Evolutionary conservation across 2,329 filamentous ascomycete species (phyloP).

Genomic region (Hypomyces perniciosus): DNA sequence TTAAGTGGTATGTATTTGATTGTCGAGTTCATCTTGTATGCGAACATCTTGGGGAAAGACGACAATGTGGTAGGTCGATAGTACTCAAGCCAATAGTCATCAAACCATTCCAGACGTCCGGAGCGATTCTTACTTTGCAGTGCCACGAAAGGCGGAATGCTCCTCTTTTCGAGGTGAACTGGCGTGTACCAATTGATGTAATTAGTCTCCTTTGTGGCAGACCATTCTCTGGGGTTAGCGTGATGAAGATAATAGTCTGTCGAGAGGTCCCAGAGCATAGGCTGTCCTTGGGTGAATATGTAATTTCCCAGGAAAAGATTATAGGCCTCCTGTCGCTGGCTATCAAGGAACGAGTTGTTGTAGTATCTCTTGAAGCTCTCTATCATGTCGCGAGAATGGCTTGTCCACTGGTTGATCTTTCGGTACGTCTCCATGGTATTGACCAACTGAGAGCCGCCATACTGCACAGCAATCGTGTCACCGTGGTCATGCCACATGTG

Average conservation of each 20-base stretch:
- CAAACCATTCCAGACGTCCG: constrained; percentile 57
- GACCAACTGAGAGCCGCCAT: constrained; percentile 92
- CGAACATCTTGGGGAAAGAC: constrained; percentile 85
- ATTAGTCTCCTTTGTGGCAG: constrained; percentile 53
- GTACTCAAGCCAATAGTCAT: constrained; percentile 97
- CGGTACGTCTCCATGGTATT: constrained; percentile 99
- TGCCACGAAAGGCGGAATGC: constrained; percentile 43
- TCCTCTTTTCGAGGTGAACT: constrained; percentile 58
- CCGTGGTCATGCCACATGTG: constrained; percentile 98
- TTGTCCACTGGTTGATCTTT: constrained; percentile 98
- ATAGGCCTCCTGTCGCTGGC: constrained; percentile 96
- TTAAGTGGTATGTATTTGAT: constrained; percentile 76
- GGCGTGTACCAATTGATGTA: constrained; percentile 91
- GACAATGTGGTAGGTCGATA: constrained; percentile 85
- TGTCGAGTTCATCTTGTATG: constrained; percentile 86
- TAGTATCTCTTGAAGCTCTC: constrained; percentile 99
- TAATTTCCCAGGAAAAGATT: constrained; percentile 97
- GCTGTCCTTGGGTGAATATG: constrained; percentile 76
- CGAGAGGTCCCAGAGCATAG: constrained; percentile 92
- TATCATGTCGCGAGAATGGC: constrained; percentile 95
- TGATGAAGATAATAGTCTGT: constrained; percentile 98
- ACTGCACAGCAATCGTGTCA: constrained; percentile 95
- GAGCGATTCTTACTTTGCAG: constrained; percentile 31
- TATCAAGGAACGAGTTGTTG: constrained; percentile 96
- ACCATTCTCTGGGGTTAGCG: constrained; percentile 69